Evolutionary conservation across 164 flowering plant species (phyloP).

Genomic region (Aristolochia fimbriata): DNA sequence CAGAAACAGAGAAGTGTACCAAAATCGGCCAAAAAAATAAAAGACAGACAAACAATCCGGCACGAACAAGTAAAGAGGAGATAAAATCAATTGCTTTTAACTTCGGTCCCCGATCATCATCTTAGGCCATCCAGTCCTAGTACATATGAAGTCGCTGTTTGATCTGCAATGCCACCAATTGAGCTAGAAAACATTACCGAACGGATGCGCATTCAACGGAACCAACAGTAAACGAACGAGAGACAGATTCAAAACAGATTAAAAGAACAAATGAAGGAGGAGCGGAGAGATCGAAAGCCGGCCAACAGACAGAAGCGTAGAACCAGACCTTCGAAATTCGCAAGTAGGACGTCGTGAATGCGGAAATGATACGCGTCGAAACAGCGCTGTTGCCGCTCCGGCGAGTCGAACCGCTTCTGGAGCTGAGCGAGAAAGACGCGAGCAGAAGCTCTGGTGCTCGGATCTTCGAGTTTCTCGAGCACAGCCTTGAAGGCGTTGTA

Average conservation of each 20-base stretch:
- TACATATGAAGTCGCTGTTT: no score
- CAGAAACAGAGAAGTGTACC: no score
- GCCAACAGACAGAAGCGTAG: not conserved
- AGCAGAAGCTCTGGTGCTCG: slow-evolving; percentile 49
- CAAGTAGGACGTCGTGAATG: slow-evolving; percentile 61
- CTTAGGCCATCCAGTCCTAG: no score
- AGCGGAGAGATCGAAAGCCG: not conserved
- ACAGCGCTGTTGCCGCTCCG: slow-evolving; percentile 36
- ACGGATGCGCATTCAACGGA: no score
- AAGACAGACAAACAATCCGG: no score
- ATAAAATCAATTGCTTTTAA: no score
- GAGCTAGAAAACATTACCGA: no score
- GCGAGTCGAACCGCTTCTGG: slow-evolving; percentile 41
- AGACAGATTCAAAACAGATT: not conserved
- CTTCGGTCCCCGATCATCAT: no score
- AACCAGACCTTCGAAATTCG: slow-evolving; percentile 46
- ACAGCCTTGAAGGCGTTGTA: slow-evolving; percentile 59
- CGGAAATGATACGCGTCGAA: slow-evolving; percentile 61
- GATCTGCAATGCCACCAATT: no score
- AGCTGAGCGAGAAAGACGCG: slow-evolving; percentile 65
- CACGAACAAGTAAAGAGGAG: no score
- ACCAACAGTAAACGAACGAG: no score
- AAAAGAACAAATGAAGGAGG: not conserved
- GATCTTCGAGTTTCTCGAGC: slow-evolving; percentile 74
- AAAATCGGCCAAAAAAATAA: no score